Evolutionary conservation across 768 basidiomycete genomes (phyloP).

Genomic region (Polyporus arcularius): DNA sequence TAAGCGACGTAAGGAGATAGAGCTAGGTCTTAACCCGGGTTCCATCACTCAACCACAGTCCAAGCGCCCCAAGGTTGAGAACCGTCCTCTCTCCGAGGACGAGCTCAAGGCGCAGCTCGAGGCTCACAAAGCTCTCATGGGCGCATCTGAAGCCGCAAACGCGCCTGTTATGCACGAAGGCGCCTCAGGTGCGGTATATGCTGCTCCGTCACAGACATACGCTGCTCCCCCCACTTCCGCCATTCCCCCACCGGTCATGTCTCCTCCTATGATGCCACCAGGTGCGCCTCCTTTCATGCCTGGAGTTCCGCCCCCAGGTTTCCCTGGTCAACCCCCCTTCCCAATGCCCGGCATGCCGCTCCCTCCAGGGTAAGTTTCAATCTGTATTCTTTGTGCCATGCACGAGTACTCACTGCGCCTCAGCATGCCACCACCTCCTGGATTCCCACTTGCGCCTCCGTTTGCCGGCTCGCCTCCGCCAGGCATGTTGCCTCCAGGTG

Average conservation of each 20-base stretch:
- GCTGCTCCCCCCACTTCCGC: slow-evolving; percentile 41
- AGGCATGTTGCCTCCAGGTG: slow-evolving; percentile 37
- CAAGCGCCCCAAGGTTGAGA: slow-evolving; percentile 81
- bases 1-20: slow-evolving; percentile 93
- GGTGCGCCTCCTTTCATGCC: slow-evolving; percentile 36
- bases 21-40: slow-evolving; percentile 82
- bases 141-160: slow-evolving; percentile 42
- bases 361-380: slow-evolving; percentile 53
- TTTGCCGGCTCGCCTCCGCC: slow-evolving; percentile 42
- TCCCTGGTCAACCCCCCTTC: slow-evolving; percentile 44
- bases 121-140: slow-evolving; percentile 93
- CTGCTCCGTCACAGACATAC: slow-evolving; percentile 75
- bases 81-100: slow-evolving; percentile 74
- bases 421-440: slow-evolving; percentile 52
- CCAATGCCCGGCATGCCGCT: slow-evolving; percentile 49
- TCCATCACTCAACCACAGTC: slow-evolving; percentile 79
- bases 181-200: slow-evolving; percentile 63
- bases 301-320: slow-evolving; percentile 36
- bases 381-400: slow-evolving; percentile 1
- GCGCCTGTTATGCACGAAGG: slow-evolving; percentile 41
- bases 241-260: slow-evolving; percentile 40
- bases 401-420: slow-evolving; percentile 6
- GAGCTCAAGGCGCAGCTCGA: slow-evolving; percentile 84
- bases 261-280: slow-evolving; percentile 32
- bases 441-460: slow-evolving; percentile 43